Percentiles rank a stretch among this genome's conserved stretches.
These are phyloP conservation scores for Boletus rubescentipes DNA, from an alignment of 768 basidiomycete genomes.

Conservation along the genomic window DNA sequence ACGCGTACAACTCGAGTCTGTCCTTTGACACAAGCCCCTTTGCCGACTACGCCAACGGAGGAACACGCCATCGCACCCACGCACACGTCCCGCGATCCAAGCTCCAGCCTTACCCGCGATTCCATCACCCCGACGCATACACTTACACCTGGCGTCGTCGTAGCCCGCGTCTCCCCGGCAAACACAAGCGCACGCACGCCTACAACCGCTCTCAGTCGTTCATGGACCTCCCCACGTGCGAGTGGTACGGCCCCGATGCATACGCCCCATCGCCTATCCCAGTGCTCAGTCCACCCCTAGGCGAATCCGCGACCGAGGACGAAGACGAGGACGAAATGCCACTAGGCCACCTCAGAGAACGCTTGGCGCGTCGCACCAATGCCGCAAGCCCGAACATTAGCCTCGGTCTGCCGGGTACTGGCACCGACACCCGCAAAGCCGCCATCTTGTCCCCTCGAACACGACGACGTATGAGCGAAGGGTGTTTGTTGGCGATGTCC, in stretches of 20 bases:
- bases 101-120: constrained; percentile 1
- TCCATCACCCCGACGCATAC: constrained; percentile 12
- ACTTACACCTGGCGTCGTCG: constrained; percentile 19
- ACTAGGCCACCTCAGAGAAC: constrained; percentile 9
- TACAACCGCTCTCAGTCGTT: constrained; percentile 11
- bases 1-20: not conserved
- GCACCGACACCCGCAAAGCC: not conserved
- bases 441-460: not conserved
- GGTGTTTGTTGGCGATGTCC: constrained; percentile 15
- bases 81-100: not conserved
- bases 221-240: not conserved
- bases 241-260: constrained; percentile 19
- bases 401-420: not conserved
- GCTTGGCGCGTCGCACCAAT: constrained; percentile 1
- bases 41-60: not conserved
- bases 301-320: constrained; percentile 5
- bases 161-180: constrained; percentile 18
- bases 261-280: constrained; percentile 12
- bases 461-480: constrained; percentile 20
- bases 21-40: constrained; percentile 4
- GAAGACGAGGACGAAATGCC: constrained; percentile 20
- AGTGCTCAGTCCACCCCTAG: constrained; percentile 20
- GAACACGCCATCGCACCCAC: not conserved
- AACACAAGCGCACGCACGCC: not conserved
- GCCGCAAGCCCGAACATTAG: not conserved